A percentile compares a stretch with the other conserved stretches of the same genome.
These are phyloP conservation scores for Ambrosia artemisiifolia DNA, from an alignment of 129 eudicot species.

Conservation along the genomic window DNA sequence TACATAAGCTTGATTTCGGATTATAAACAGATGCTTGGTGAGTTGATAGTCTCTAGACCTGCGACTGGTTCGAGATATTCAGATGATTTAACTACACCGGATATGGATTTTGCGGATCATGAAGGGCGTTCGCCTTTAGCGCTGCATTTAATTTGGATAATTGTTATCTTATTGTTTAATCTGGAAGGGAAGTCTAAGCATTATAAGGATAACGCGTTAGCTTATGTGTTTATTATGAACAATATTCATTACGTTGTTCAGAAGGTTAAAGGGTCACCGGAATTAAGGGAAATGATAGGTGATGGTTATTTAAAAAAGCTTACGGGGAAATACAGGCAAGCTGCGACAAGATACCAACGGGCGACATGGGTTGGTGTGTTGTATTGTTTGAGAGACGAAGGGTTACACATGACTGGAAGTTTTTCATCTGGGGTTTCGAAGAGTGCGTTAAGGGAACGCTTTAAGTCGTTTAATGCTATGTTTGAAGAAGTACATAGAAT, in stretches of 20 bases:
- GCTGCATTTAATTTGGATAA: slow-evolving; percentile 63
- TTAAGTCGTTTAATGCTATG: slow-evolving; percentile 64
- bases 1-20: slow-evolving; percentile 70
- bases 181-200: slow-evolving; percentile 66
- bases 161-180: slow-evolving; percentile 49
- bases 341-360: slow-evolving; percentile 59
- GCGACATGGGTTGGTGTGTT: slow-evolving; percentile 66
- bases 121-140: slow-evolving; percentile 57
- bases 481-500: slow-evolving; percentile 67
- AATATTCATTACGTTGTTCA: slow-evolving; percentile 71
- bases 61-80: slow-evolving; percentile 54
- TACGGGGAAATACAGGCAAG: slow-evolving; percentile 48
- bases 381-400: slow-evolving; percentile 69
- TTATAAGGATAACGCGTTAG: slow-evolving; percentile 54
- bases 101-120: slow-evolving; percentile 57
- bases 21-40: slow-evolving; percentile 56
- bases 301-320: slow-evolving; percentile 52
- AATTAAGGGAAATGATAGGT: slow-evolving; percentile 65
- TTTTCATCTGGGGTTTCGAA: slow-evolving; percentile 67
- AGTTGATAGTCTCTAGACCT: slow-evolving; percentile 64
- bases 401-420: slow-evolving; percentile 58
- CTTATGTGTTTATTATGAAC: slow-evolving; percentile 71
- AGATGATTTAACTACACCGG: slow-evolving; percentile 47
- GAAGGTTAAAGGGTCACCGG: slow-evolving; percentile 63
- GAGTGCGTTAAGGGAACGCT: slow-evolving; percentile 56